A percentile compares a stretch with the other conserved stretches of the same genome.
Evolutionary conservation across 1,284 basidiomycete species (phyloP).

Genomic region (Heliocybe sulcata): DNA sequence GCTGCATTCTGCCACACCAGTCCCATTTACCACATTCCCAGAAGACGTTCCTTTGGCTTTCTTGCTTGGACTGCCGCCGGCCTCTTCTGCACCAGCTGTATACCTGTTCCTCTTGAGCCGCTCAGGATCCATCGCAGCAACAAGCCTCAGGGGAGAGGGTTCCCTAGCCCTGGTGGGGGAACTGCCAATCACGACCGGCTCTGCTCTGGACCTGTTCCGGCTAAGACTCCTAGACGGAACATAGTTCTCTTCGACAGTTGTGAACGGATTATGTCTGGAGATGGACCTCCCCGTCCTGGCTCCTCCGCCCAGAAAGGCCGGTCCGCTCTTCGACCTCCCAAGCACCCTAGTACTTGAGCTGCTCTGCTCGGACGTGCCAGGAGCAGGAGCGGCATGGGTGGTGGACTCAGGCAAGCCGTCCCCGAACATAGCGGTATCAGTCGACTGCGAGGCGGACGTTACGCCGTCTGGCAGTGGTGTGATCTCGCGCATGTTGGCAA

Average conservation of each 20-base stretch:
- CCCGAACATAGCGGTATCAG: background rate
- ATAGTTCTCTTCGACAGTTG: constrained; percentile 31
- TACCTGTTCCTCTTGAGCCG: no score
- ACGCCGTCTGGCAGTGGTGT: background rate
- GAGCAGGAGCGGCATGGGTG: background rate
- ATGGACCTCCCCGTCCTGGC: constrained; percentile 13
- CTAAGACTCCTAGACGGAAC: constrained; percentile 17
- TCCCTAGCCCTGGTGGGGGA: no score
- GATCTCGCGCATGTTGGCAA: constrained; percentile 25
- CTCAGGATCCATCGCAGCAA: no score
- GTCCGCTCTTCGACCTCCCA: background rate
- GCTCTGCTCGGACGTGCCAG: background rate
- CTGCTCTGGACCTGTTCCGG: constrained; percentile 3
- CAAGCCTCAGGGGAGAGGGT: no score
- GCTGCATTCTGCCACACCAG: no score
- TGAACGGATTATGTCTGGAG: constrained; percentile 31
- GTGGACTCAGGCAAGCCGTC: background rate
- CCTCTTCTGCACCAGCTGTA: no score
- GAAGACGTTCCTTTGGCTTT: no score
- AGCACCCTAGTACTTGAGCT: background rate
- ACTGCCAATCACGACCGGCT: background rate
- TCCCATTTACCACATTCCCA: no score
- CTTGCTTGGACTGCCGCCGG: no score
- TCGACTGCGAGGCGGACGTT: background rate
- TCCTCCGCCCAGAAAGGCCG: background rate